Percentiles rank a stretch among this genome's conserved stretches.
phyloP scores from a whole-genome alignment of 1,139 yeast genomes.

The Diutina scorzettiae region DNA sequence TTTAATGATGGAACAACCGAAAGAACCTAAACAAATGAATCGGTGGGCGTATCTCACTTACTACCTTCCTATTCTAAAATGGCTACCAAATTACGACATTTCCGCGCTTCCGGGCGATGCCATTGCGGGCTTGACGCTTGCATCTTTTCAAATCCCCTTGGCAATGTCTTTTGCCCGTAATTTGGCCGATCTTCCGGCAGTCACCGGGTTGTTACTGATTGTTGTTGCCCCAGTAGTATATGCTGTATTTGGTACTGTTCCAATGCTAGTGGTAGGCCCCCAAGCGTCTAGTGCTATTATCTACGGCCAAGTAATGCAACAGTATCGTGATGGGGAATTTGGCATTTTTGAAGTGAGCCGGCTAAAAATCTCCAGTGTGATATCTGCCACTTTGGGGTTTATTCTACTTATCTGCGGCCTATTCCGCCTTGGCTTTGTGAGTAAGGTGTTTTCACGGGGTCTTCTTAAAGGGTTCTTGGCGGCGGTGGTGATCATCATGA shows the following conservation, averaged over 20 bases:
- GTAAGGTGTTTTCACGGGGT: constrained; percentile 21
- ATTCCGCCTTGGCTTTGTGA: constrained; percentile 21
- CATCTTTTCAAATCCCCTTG: constrained; percentile 24
- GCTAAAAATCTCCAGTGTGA: not conserved
- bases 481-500: constrained; percentile 26
- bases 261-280: constrained; percentile 24
- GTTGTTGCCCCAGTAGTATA: constrained; percentile 19
- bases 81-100: constrained; percentile 19
- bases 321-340: not conserved
- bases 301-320: constrained; percentile 20
- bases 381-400: constrained; percentile 8
- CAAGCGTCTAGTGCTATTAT: constrained; percentile 23
- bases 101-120: constrained; percentile 17
- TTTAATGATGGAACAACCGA: not conserved
- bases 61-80: constrained; percentile 21
- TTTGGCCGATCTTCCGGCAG: constrained; percentile 22
- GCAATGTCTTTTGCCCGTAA: constrained; percentile 25
- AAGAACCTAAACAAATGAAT: constrained; percentile 6
- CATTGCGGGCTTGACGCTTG: constrained; percentile 23
- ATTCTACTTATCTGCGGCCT: constrained; percentile 19
- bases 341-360: not conserved
- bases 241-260: constrained; percentile 22
- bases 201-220: constrained; percentile 20
- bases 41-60: constrained; percentile 19
- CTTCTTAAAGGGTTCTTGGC: constrained; percentile 23